Conservation (phyloP, 768 basidiomycete genomes). For the Suillus decipiens region DNA sequence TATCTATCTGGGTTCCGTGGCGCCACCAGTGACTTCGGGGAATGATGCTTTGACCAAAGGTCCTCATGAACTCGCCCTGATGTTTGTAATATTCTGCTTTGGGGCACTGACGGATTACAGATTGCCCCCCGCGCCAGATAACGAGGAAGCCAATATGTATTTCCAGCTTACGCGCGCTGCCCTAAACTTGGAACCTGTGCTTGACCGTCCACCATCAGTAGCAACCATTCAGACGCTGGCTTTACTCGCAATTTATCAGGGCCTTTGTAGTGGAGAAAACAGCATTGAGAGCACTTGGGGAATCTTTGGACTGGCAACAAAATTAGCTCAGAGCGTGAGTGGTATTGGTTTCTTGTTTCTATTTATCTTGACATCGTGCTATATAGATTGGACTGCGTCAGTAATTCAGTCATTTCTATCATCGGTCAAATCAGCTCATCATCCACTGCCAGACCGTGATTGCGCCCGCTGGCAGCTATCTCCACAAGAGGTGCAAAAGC, state of each 20-base stretch:
- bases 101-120: conserved; percentile 59
- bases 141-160: conserved; percentile 52
- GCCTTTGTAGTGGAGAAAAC: conserved; percentile 64
- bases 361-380: conserved; percentile 4
- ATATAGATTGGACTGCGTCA: conserved; percentile 66
- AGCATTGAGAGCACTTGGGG: conserved; percentile 73
- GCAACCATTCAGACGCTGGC: conserved; percentile 67
- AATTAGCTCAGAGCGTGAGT: conserved; percentile 69
- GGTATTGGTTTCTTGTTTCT: background rate
- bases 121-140: conserved; percentile 54
- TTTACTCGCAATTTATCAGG: conserved; percentile 72
- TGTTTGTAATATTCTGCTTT: conserved; percentile 64
- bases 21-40: conserved; percentile 15
- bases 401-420: conserved; percentile 28
- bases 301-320: conserved; percentile 63
- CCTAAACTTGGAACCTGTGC: conserved; percentile 63
- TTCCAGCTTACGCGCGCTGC: conserved; percentile 66
- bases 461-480: conserved; percentile 69
- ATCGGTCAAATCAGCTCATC: conserved; percentile 16
- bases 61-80: conserved; percentile 62
- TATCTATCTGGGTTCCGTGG: conserved; percentile 26
- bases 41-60: conserved; percentile 26
- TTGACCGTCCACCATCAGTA: conserved; percentile 72
- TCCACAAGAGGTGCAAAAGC: conserved; percentile 66
- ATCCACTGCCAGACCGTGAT: conserved; percentile 57